A percentile compares a stretch with the other conserved stretches of the same genome.
Evolutionary conservation across 2,329 filamentous ascomycete genomes (phyloP).

Genomic region (Rhynchosporium graminicola): DNA sequence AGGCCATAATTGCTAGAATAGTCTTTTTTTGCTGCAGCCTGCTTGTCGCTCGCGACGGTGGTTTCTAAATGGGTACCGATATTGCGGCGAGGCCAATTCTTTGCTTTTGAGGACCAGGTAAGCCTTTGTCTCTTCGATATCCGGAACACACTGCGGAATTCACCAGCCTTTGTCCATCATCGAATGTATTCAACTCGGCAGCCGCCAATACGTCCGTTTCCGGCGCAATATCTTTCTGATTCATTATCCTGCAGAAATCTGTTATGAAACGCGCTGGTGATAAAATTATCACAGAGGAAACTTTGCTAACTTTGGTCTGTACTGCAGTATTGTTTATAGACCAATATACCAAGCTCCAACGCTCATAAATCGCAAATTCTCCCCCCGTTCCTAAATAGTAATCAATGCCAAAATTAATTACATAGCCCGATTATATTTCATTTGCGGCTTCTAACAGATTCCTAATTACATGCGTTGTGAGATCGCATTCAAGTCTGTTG

Average conservation of each 20-base stretch:
- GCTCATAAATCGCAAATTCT: not conserved
- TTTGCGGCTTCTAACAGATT: not conserved
- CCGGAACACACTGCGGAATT: too few species aligned
- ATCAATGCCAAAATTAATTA: not conserved
- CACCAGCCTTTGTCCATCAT: conserved; percentile 2
- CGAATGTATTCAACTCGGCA: not conserved
- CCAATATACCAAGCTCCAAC: not conserved
- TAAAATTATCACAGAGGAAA: not conserved
- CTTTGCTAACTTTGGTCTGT: conserved; percentile 1
- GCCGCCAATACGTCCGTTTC: not conserved
- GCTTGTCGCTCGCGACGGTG: not conserved
- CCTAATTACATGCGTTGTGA: not conserved
- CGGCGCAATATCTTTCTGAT: not conserved
- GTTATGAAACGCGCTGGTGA: not conserved
- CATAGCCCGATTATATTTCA: not conserved
- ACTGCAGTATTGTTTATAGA: not conserved
- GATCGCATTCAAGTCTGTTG: not conserved
- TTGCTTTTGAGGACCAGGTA: not conserved
- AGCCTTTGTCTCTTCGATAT: not conserved
- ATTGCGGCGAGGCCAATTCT: not conserved
- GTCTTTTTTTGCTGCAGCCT: not conserved
- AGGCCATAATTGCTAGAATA: not conserved
- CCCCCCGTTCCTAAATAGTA: not conserved
- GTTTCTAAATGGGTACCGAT: not conserved
- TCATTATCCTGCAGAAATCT: not conserved